Conservation (phyloP, 2,329 filamentous ascomycete species). For the Colletotrichum lentis region DNA sequence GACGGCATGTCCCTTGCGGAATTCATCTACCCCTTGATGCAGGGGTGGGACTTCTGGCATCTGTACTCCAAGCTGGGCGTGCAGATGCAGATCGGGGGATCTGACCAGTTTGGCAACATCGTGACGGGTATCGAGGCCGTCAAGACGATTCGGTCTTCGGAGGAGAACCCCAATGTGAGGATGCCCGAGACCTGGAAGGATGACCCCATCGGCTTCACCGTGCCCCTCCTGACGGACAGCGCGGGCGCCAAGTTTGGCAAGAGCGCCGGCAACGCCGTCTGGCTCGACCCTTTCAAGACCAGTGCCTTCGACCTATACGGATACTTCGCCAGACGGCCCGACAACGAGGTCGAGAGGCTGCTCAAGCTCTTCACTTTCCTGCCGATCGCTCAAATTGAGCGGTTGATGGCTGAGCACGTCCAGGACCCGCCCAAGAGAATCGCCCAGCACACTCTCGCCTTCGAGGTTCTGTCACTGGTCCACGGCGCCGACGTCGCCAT, state of each 20-base stretch:
- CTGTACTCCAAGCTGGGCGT: conserved; percentile 73
- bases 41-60: conserved; percentile 97
- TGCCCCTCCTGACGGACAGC: conserved; percentile 85
- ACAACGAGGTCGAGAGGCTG: conserved; percentile 81
- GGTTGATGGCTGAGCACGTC: conserved; percentile 73
- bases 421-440: conserved; percentile 73
- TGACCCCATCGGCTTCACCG: conserved; percentile 84
- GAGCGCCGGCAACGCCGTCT: conserved; percentile 90
- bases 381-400: conserved; percentile 71
- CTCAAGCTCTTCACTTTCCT: conserved; percentile 92
- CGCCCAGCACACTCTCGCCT: conserved; percentile 85
- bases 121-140: conserved; percentile 86
- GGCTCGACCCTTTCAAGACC: conserved; percentile 86
- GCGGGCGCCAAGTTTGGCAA: conserved; percentile 94
- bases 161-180: conserved; percentile 55
- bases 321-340: conserved; percentile 85
- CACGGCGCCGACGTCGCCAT: conserved; percentile 74
- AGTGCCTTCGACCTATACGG: conserved; percentile 86
- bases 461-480: conserved; percentile 80
- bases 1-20: conserved; percentile 95
- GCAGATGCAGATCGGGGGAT: conserved; percentile 91
- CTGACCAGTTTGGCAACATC: conserved; percentile 97
- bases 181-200: conserved; percentile 56
- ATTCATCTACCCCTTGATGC: conserved; percentile 90
- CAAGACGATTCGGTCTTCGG: conserved; percentile 72